Conservation (phyloP, 2,329 filamentous ascomycete species). For the Fusarium sp. region DNA sequence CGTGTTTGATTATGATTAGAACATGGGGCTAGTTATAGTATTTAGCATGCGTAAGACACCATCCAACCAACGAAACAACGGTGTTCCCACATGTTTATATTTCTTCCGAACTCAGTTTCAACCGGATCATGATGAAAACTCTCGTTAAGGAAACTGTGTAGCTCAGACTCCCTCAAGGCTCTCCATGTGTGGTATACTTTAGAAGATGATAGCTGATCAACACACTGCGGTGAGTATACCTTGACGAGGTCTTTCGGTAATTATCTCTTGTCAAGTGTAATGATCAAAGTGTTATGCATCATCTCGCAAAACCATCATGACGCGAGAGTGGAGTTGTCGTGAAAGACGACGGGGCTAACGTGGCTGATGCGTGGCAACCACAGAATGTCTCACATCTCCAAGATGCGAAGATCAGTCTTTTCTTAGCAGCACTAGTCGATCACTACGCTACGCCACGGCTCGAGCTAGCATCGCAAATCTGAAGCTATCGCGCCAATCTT, state of each 20-base stretch:
- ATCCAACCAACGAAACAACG: too few species aligned
- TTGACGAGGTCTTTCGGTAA: too few species aligned
- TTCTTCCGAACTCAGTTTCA: too few species aligned
- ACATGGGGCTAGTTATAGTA: too few species aligned
- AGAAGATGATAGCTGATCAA: too few species aligned
- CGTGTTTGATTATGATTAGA: neutral
- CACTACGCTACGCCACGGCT: neutral
- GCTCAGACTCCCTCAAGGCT: neutral
- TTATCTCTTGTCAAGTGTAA: neutral
- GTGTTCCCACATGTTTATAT: too few species aligned
- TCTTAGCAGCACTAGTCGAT: slow-evolving; percentile 21
- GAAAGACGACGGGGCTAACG: slow-evolving; percentile 10
- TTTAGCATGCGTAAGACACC: too few species aligned
- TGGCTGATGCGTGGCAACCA: slow-evolving; percentile 9
- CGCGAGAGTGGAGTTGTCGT: slow-evolving; percentile 9
- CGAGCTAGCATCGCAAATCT: slow-evolving; percentile 19
- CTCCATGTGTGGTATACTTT: neutral
- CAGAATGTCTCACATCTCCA: neutral
- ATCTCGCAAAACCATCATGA: neutral
- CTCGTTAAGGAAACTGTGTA: too few species aligned
- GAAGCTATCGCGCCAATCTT: slow-evolving; percentile 7
- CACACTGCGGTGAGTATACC: neutral
- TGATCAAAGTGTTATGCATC: neutral
- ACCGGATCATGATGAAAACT: too few species aligned
- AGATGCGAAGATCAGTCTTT: slow-evolving; percentile 10